Evolutionary conservation across 1,284 basidiomycete species (phyloP), one percentile per base, ranked within the genome.

Genomic region (Leccinum huronense): DNA sequence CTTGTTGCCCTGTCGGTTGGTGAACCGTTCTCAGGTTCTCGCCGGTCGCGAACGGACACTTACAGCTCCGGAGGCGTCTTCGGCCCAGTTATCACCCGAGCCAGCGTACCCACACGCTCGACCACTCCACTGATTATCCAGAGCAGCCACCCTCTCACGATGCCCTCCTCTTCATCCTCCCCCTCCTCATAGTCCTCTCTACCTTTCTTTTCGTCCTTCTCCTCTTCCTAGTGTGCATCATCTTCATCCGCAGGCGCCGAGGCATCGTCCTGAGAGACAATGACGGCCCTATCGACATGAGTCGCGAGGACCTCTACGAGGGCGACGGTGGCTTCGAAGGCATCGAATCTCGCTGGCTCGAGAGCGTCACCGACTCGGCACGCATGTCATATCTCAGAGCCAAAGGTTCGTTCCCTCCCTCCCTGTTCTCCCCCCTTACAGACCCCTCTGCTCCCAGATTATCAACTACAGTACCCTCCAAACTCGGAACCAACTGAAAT

Each of bases 401-500:
- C 19, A 97, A 95, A 85, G 93, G 96, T 94, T 73, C 70, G 85
- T 51, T 79, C 40, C 57, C 16, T 63, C 23, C 66, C 27, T 16
- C 3, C 56, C 3, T 60, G 16, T 54, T 34, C 45, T 23, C 42
- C 57, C 57, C 59, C 64, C 27, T 53, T 36, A 38, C 54, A n/a
- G 55, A n/a, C 56, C 61, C 61, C 63, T 4, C 23, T 64, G 57
- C 42, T 59, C 54, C n/a, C 63, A 97, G 95, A 95, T 64, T 94
- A 89, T 78, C 95, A 97, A 78, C 72, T 86, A 1, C 94, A 96
- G 75, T 96, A 95, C 78, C 93, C 91, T 4, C 95, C 95, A 27
- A 94, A 96, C 71, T 97, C 95, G 14, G 82, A 90, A 58, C 93
- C 95, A 30, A 95, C 96, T 59, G 95, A 98, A 76, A 98, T 98